A percentile compares a stretch with the other conserved stretches of the same genome.
Evolutionary conservation across 805 yeast species (phyloP).

Genomic region (Alloascoidea africana): DNA sequence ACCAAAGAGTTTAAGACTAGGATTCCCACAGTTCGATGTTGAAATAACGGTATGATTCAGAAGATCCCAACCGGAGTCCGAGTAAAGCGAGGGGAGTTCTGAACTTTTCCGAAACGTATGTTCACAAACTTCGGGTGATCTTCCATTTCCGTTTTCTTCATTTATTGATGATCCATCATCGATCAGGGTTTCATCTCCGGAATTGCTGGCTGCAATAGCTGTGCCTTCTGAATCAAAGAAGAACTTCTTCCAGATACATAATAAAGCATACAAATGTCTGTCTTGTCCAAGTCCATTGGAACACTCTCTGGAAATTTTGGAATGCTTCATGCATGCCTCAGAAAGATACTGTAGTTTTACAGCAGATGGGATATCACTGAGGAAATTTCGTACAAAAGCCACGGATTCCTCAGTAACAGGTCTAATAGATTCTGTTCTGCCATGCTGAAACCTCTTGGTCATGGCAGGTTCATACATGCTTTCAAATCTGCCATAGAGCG

Average conservation of each 20-base stretch:
- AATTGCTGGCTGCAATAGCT: too few relatives aligned
- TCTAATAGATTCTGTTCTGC: constrained; percentile 86
- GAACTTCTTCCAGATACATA: constrained; percentile 84
- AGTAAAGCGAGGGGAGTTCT: constrained; percentile 69
- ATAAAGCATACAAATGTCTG: constrained; percentile 76
- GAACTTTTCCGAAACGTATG: constrained; percentile 13
- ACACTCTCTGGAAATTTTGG: constrained; percentile 50
- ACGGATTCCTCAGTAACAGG: constrained; percentile 73
- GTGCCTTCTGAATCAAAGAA: constrained; percentile 2
- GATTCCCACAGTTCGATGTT: constrained; percentile 86
- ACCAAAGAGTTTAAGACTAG: constrained; percentile 74
- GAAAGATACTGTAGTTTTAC: constrained; percentile 46
- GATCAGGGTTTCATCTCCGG: too few relatives aligned
- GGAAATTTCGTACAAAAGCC: constrained; percentile 69
- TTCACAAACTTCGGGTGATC: too few relatives aligned
- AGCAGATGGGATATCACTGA: constrained; percentile 47
- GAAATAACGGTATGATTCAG: constrained; percentile 68
- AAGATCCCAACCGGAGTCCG: constrained; percentile 80
- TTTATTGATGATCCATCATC: too few relatives aligned
- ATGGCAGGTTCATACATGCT: constrained; percentile 94
- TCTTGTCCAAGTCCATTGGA: constrained; percentile 82
- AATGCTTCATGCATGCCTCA: constrained; percentile 59
- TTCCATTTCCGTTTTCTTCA: too few relatives aligned
- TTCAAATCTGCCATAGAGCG: constrained; percentile 83
- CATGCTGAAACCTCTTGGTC: constrained; percentile 81